These are phyloP conservation scores for Rosa lucieae DNA, from an alignment of 306 rosid genomes.

Conservation along the genomic window DNA sequence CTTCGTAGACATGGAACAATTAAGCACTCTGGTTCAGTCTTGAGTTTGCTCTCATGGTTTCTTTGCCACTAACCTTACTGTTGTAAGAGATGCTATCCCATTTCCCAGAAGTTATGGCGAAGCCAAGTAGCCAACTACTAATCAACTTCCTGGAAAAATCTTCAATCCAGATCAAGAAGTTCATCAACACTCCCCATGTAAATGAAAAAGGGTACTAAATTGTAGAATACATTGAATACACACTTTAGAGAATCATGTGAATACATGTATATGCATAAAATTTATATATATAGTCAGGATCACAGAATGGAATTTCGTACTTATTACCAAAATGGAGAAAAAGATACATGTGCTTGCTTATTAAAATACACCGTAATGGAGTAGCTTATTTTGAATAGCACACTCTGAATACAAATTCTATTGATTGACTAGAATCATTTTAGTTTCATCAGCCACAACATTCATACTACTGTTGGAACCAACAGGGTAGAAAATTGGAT, in stretches of 20 bases:
- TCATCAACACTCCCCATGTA: background rate
- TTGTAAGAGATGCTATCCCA: constrained; percentile 80
- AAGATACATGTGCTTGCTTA: background rate
- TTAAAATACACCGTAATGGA: background rate
- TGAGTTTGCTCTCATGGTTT: constrained; percentile 63
- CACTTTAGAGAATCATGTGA: background rate
- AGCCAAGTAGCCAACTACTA: constrained; percentile 38
- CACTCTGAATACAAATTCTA: background rate
- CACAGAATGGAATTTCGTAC: background rate
- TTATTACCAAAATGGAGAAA: background rate
- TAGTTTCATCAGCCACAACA: constrained; percentile 12
- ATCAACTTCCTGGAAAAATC: constrained; percentile 10
- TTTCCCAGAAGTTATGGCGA: constrained; percentile 75
- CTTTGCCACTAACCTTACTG: constrained; percentile 66
- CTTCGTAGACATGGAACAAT: constrained; percentile 83
- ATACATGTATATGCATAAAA: constrained; percentile 1
- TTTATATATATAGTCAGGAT: too few species aligned
- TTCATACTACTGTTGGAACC: constrained; percentile 27
- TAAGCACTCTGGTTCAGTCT: constrained; percentile 80
- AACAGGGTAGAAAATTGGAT: constrained; percentile 67
- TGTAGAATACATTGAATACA: background rate
- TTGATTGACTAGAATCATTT: constrained; percentile 31
- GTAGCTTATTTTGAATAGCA: constrained; percentile 2
- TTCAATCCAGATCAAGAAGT: constrained; percentile 7
- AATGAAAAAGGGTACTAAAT: background rate